Evolutionary conservation across 345 rosid genomes (phyloP).

Genomic region (Viola odorata): DNA sequence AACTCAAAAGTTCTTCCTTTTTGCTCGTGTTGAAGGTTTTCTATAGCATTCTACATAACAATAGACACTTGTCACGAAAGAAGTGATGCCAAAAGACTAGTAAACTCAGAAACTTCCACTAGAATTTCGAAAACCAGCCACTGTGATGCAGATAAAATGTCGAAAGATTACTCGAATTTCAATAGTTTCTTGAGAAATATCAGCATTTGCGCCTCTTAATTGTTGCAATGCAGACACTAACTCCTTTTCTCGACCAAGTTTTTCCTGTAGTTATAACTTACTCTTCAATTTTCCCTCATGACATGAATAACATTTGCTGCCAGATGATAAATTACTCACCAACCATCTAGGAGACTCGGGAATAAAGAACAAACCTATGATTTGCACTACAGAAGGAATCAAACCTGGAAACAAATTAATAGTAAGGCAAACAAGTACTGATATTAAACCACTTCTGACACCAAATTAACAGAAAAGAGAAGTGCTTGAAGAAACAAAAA

Average conservation of each 20-base stretch:
- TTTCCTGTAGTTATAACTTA: slow-evolving; percentile 26
- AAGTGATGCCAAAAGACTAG: background rate
- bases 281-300: background rate
- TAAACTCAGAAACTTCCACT: background rate
- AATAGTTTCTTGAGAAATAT: slow-evolving; percentile 20
- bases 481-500: background rate
- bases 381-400: slow-evolving; percentile 30
- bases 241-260: slow-evolving; percentile 26
- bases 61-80: background rate
- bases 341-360: slow-evolving; percentile 60
- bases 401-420: slow-evolving; percentile 19
- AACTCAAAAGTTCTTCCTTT: background rate
- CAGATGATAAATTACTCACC: slow-evolving; percentile 21
- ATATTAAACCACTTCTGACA: background rate
- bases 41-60: background rate
- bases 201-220: slow-evolving; percentile 27
- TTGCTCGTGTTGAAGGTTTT: background rate
- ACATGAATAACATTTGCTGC: too few species aligned
- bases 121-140: background rate
- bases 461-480: background rate
- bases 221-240: slow-evolving; percentile 23
- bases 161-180: slow-evolving; percentile 1
- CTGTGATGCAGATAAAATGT: background rate
- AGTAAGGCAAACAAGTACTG: background rate
- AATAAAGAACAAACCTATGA: slow-evolving; percentile 28